phyloP scores from a whole-genome alignment of 2,329 filamentous ascomycete genomes.

The Juglanconis sp. region DNA sequence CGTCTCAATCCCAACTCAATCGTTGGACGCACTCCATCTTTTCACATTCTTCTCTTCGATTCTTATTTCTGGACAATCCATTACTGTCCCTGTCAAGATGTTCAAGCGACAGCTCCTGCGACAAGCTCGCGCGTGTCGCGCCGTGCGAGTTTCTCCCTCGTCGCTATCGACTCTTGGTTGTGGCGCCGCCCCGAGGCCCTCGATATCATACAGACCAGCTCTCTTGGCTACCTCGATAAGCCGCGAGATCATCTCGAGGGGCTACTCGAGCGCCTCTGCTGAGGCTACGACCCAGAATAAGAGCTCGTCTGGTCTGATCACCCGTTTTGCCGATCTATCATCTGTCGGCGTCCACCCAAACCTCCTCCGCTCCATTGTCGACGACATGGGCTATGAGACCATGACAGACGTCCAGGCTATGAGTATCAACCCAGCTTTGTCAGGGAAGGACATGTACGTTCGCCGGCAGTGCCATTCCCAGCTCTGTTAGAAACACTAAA shows the following conservation, averaged over 20 bases:
- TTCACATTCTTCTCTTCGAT: background rate
- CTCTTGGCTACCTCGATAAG: conserved; percentile 10
- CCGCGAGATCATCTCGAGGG: conserved; percentile 11
- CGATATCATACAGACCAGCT: conserved; percentile 6
- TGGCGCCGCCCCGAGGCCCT: conserved; percentile 4
- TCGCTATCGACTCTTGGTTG: conserved; percentile 7
- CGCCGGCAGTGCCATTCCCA: background rate
- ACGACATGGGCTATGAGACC: conserved; percentile 69
- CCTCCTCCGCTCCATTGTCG: conserved; percentile 66
- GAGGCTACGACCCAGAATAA: conserved; percentile 12
- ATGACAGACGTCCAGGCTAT: conserved; percentile 93
- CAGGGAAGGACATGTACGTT: conserved; percentile 77
- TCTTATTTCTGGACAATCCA: background rate
- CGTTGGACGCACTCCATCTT: background rate
- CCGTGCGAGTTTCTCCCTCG: conserved; percentile 13
- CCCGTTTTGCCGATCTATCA: conserved; percentile 44
- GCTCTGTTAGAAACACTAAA: background rate
- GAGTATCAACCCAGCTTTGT: conserved; percentile 77
- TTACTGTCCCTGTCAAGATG: conserved; percentile 9
- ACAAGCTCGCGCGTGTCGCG: conserved; percentile 16
- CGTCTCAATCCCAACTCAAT: background rate
- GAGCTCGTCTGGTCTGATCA: conserved; percentile 25
- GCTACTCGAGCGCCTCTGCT: conserved; percentile 20
- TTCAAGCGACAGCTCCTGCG: conserved; percentile 19
- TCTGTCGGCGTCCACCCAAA: conserved; percentile 55